Evolutionary conservation across 2,329 filamentous ascomycete genomes (phyloP).

Genomic region (Alternaria angustiovoidea): DNA sequence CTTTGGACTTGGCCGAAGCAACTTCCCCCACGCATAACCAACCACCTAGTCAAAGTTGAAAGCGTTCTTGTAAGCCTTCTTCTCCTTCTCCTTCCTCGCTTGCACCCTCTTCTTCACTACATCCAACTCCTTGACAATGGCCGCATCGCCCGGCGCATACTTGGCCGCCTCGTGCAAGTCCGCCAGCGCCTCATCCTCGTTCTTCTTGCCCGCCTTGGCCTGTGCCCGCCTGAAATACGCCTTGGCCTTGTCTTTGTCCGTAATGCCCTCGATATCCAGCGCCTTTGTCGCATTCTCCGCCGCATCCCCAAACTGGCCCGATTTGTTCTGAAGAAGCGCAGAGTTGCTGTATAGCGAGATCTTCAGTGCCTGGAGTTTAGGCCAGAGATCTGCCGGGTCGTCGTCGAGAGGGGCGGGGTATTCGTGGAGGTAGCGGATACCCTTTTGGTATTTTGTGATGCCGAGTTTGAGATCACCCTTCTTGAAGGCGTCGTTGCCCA

Average conservation of each 20-base stretch:
- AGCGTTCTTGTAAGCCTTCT: conserved; percentile 91
- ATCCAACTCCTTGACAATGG: conserved; percentile 76
- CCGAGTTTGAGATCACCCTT: conserved; percentile 72
- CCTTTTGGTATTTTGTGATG: conserved; percentile 94
- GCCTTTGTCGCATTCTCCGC: conserved; percentile 75
- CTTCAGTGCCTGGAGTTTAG: conserved; percentile 75
- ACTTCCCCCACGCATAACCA: not conserved
- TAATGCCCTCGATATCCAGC: conserved; percentile 68
- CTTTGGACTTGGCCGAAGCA: not conserved
- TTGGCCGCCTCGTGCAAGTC: conserved; percentile 56
- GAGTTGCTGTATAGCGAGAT: conserved; percentile 90
- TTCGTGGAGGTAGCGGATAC: conserved; percentile 85
- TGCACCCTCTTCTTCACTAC: conserved; percentile 79
- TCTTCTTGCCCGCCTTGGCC: conserved; percentile 78
- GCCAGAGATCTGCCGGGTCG: conserved; percentile 72
- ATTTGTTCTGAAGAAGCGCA: conserved; percentile 84
- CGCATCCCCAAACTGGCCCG: conserved; percentile 74
- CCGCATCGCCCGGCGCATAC: conserved; percentile 72
- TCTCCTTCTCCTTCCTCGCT: conserved; percentile 83
- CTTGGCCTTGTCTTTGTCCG: conserved; percentile 85
- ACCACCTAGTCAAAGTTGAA: conserved; percentile 60
- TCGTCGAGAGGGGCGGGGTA: conserved; percentile 74
- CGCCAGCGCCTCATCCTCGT: conserved; percentile 76
- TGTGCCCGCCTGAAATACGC: conserved; percentile 83
- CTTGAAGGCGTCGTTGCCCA: conserved; percentile 94